Conservation (phyloP, 164 flowering plant genomes). For the Kalanchoe fedtschenkoi region DNA sequence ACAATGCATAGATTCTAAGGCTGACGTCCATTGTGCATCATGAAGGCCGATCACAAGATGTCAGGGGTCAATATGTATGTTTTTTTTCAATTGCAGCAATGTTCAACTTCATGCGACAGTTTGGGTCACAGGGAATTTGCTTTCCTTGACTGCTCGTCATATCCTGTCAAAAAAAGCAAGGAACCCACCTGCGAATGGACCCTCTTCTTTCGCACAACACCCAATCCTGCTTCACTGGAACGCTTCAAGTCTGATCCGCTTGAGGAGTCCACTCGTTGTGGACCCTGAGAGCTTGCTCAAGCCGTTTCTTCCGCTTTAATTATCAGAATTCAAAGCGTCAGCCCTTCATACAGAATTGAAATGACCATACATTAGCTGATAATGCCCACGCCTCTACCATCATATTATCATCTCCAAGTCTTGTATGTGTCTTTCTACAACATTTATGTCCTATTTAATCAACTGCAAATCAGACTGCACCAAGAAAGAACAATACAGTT, state of each 20-base stretch:
- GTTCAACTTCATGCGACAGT: neutral
- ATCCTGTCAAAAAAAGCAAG: neutral
- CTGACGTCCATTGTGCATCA: too few species aligned
- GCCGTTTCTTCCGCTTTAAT: conserved; percentile 39
- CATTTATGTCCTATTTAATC: conserved; percentile 69
- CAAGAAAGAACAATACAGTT: conserved; percentile 21
- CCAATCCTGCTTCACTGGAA: conserved; percentile 43
- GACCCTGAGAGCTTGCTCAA: conserved; percentile 38
- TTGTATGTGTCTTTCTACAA: conserved; percentile 72
- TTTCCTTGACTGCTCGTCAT: neutral
- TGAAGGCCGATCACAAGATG: too few species aligned
- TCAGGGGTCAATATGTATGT: neutral
- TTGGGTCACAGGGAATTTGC: too few species aligned
- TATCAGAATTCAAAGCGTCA: conserved; percentile 31
- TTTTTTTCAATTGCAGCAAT: neutral
- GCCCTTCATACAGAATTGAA: conserved; percentile 33
- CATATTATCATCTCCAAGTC: conserved; percentile 51
- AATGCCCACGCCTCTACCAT: conserved; percentile 35
- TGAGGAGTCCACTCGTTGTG: conserved; percentile 41
- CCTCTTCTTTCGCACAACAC: conserved; percentile 63
- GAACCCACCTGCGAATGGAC: conserved; percentile 67
- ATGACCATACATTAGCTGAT: conserved; percentile 41
- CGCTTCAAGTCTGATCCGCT: conserved; percentile 53
- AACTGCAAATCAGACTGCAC: conserved; percentile 77
- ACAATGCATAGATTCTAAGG: too few species aligned